These are phyloP conservation scores for Aspergillus phoenicis DNA, from an alignment of 2,329 filamentous ascomycete species.

Conservation along the genomic window DNA sequence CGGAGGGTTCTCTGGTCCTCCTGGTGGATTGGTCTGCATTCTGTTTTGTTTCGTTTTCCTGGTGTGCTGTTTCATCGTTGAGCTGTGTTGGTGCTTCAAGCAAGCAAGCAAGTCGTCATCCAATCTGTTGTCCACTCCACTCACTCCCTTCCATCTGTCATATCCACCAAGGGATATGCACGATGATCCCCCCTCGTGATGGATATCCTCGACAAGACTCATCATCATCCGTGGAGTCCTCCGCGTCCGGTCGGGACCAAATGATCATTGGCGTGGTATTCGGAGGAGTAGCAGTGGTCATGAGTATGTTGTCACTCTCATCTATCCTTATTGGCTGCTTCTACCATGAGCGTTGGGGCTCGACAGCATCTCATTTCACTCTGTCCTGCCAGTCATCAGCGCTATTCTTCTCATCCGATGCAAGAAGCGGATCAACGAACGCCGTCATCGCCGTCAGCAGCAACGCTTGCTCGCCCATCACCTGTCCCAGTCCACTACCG, in stretches of 20 bases:
- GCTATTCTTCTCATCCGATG: conserved; percentile 27
- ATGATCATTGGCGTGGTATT: conserved; percentile 35
- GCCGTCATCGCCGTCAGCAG: conserved; percentile 21
- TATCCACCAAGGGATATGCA: background rate
- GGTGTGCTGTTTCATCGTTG: background rate
- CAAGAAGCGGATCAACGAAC: conserved; percentile 29
- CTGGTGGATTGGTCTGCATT: background rate
- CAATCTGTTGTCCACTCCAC: background rate
- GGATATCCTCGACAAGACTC: background rate
- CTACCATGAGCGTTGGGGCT: background rate
- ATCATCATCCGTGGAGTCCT: background rate
- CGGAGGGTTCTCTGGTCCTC: background rate
- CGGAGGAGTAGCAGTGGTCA: conserved; percentile 28
- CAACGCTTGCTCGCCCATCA: conserved; percentile 20
- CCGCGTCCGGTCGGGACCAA: conserved; percentile 10
- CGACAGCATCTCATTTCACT: background rate
- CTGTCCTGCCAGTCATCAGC: conserved; percentile 24
- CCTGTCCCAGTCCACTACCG: background rate
- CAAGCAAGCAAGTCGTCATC: background rate
- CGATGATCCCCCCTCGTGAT: background rate
- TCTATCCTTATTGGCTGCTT: background rate
- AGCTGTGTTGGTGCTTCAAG: background rate
- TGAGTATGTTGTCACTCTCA: conserved; percentile 24
- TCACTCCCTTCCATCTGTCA: background rate
- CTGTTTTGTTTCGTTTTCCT: background rate